Base-by-base conservation (phyloP, 2,329 filamentous ascomycete species). In the Penicillium sp. region DNA sequence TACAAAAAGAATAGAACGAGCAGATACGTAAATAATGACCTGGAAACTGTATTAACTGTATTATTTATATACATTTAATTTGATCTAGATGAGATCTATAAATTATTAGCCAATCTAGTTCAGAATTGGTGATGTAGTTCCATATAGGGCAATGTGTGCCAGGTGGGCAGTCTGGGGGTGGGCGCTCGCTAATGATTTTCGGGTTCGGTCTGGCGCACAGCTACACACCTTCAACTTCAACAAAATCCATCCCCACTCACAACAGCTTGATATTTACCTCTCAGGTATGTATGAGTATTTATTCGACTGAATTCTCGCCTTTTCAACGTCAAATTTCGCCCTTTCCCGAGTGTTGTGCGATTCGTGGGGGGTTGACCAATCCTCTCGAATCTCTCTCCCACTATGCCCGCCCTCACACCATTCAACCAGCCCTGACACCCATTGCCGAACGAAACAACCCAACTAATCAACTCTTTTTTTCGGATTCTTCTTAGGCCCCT, bases 181-280 rank as follows among this genome's bases (percentile, higher is more conserved):
- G 68, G 67, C 68, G 67, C 73, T 76, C 73, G 74, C 74, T 77
- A 77, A 76, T 73, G 72, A 71, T 74, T 75, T 77, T 77, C 72
- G 73, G 75, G 65, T 69, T 35, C 67, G 69, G 66, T 65, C 63
- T 71, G 71, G 71, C 74, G 73, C 73, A 76, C 74, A 75, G 71
- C 72, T 71, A 65, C 68, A 66, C 58, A 70, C 69, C 67, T 73
- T 67, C 65, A 69, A 73, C 68, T 67, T 69, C 61, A 66, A 67
- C 74, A 75, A 75, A 75, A 75, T 69, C 63, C 69, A 68, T 62
- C 65, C 65, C 65, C 63, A 67, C 60, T 71, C 67, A 70, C 74
- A 68, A 72, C 71, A 70, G 63, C 63, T 65, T 62, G 61, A 66
- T 73, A 62, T 69, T 64, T 62, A 66, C 63, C 57, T 58, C 60